Evolutionary conservation across 495 filamentous ascomycete genomes (phyloP).

Genomic region (Hyaloscypha bicolor): DNA sequence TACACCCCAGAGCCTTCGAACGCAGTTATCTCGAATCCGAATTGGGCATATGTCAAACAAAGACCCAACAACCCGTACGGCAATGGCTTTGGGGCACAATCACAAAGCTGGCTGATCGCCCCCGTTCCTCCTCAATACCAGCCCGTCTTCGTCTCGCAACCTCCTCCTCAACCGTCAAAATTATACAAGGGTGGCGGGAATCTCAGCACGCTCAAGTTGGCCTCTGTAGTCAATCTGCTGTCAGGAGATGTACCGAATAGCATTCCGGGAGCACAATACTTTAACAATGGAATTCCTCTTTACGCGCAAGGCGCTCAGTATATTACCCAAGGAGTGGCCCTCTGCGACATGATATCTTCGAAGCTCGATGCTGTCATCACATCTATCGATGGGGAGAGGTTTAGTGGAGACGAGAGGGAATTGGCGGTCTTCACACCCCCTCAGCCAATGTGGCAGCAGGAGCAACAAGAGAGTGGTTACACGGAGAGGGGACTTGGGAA

Average conservation of each 20-base stretch:
- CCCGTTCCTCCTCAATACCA: slow-evolving; percentile 25
- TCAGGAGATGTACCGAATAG: slow-evolving; percentile 34
- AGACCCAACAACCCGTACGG: slow-evolving; percentile 10
- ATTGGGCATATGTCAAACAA: slow-evolving; percentile 11
- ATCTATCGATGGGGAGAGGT: slow-evolving; percentile 67
- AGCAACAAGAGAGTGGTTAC: slow-evolving; percentile 25
- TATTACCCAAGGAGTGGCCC: slow-evolving; percentile 46
- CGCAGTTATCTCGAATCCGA: slow-evolving; percentile 28
- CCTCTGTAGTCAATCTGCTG: slow-evolving; percentile 37
- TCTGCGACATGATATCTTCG: slow-evolving; percentile 57
- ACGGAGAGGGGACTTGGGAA: slow-evolving; percentile 18
- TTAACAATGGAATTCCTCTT: slow-evolving; percentile 42
- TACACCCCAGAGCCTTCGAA: slow-evolving; percentile 29
- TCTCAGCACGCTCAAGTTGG: slow-evolving; percentile 22
- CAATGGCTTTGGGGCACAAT: slow-evolving; percentile 25
- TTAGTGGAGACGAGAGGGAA: slow-evolving; percentile 63
- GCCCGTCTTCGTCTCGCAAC: slow-evolving; percentile 15
- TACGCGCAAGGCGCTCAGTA: slow-evolving; percentile 42
- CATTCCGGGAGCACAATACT: slow-evolving; percentile 35
- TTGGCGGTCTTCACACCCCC: slow-evolving; percentile 48
- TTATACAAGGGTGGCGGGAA: slow-evolving; percentile 10
- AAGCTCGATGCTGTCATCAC: slow-evolving; percentile 67
- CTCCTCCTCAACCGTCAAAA: slow-evolving; percentile 18
- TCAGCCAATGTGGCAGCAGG: slow-evolving; percentile 29
- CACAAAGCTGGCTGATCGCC: slow-evolving; percentile 32